phyloP scores from a whole-genome alignment of 495 filamentous ascomycete genomes.

The Trypethelium eluteriae region DNA sequence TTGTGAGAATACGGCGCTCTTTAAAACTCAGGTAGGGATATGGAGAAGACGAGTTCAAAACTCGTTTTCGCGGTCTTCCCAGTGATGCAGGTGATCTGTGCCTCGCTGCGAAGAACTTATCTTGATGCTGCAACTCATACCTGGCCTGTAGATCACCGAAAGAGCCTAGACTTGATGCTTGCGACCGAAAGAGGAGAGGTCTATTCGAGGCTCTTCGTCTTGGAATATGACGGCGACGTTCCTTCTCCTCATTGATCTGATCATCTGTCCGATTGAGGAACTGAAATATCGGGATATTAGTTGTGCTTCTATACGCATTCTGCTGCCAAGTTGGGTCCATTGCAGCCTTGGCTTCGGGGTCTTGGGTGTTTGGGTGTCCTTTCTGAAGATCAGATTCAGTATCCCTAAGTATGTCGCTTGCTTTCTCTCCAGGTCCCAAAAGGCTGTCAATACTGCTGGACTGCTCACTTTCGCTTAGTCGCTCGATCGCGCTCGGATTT shows the following conservation, averaged over 20 bases:
- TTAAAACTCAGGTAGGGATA: slow-evolving; percentile 1
- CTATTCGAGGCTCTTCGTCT: slow-evolving; percentile 5
- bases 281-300: background rate
- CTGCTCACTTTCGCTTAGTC: background rate
- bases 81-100: background rate
- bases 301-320: too few relatives aligned
- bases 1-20: background rate
- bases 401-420: background rate
- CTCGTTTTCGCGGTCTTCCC: background rate
- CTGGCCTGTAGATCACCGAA: background rate
- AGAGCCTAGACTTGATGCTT: background rate
- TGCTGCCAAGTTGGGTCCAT: background rate
- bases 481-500: background rate
- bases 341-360: background rate
- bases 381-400: background rate
- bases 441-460: background rate
- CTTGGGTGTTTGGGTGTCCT: background rate
- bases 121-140: background rate
- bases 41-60: background rate
- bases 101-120: background rate
- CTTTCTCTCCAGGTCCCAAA: background rate
- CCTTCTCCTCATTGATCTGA: background rate
- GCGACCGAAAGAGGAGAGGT: background rate
- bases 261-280: background rate
- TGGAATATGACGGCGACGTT: slow-evolving; percentile 1